Percentiles rank a stretch among this genome's conserved stretches.
Evolutionary conservation across 257 asterid genomes (phyloP).

Genomic region (Solanum pimpinellifolium): DNA sequence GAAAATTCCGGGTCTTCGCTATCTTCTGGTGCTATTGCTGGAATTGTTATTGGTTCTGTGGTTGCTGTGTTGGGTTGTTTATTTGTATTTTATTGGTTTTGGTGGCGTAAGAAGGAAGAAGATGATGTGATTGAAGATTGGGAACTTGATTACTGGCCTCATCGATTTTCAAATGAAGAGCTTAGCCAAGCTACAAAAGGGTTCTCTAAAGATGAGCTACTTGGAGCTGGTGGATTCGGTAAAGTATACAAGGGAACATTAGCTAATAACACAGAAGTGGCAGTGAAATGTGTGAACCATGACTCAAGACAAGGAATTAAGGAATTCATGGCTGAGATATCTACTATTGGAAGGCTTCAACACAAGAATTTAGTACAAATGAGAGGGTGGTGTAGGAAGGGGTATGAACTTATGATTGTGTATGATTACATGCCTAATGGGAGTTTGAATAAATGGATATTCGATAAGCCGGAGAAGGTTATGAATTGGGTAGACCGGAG

Average conservation of each 20-base stretch:
- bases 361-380: constrained; percentile 74
- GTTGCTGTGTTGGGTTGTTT: constrained; percentile 7
- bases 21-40: constrained; percentile 39
- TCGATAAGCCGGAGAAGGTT: constrained; percentile 37
- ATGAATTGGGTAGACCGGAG: constrained; percentile 58
- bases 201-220: constrained; percentile 34
- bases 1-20: constrained; percentile 19
- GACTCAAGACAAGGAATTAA: constrained; percentile 72
- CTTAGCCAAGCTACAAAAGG: constrained; percentile 43
- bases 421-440: constrained; percentile 81
- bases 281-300: constrained; percentile 71
- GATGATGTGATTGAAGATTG: constrained; percentile 68
- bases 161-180: constrained; percentile 56
- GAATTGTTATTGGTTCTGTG: constrained; percentile 44
- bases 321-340: constrained; percentile 90
- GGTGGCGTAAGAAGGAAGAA: constrained; percentile 26
- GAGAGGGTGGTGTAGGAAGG: constrained; percentile 84
- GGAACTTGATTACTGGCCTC: constrained; percentile 92
- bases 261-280: constrained; percentile 39
- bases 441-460: constrained; percentile 72
- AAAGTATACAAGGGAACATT: constrained; percentile 59
- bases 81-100: constrained; percentile 35
- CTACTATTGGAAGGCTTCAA: constrained; percentile 72
- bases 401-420: constrained; percentile 50
- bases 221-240: constrained; percentile 78